A percentile compares a stretch with the other conserved stretches of the same genome.
phyloP scores from a whole-genome alignment of 495 filamentous ascomycete genomes.

The Ascodesmis nigricans region DNA sequence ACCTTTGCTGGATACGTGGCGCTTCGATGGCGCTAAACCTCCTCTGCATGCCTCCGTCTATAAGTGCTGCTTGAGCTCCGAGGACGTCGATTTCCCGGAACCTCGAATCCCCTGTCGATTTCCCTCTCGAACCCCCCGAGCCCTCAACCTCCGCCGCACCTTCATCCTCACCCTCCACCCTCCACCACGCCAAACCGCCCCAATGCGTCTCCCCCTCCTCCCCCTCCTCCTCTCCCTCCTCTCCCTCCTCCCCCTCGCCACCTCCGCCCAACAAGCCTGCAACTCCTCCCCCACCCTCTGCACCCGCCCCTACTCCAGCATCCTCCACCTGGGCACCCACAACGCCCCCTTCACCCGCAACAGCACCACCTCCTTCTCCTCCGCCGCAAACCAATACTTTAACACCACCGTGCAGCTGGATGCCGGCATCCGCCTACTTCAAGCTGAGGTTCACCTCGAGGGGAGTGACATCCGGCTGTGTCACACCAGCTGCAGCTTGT shows the following conservation, averaged over 20 bases:
- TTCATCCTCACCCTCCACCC: too few relatives aligned
- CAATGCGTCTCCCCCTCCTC: neutral
- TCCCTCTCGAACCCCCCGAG: too few relatives aligned
- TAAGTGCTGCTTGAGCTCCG: too few relatives aligned
- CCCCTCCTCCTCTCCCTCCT: constrained; percentile 1
- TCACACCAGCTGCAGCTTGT: constrained; percentile 40
- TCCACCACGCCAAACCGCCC: too few relatives aligned
- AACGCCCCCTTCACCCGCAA: constrained; percentile 43
- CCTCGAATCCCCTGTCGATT: too few relatives aligned
- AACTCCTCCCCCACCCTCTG: constrained; percentile 47
- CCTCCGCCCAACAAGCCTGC: constrained; percentile 26
- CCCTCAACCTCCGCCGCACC: too few relatives aligned
- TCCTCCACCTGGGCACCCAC: constrained; percentile 49
- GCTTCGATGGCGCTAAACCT: too few relatives aligned
- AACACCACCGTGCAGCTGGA: constrained; percentile 41
- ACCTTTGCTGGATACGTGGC: too few relatives aligned
- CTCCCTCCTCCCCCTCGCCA: neutral
- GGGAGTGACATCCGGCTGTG: constrained; percentile 36
- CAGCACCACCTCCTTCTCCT: constrained; percentile 28
- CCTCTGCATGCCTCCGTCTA: too few relatives aligned
- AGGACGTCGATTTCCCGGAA: too few relatives aligned
- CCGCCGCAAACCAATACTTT: constrained; percentile 44
- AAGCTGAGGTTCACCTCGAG: constrained; percentile 41
- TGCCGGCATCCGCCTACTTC: constrained; percentile 45
- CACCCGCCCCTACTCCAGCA: constrained; percentile 36